These are phyloP conservation scores for Zelopaecilomyces penicillatus DNA, from an alignment of 2,329 filamentous ascomycete genomes.

Conservation along the genomic window DNA sequence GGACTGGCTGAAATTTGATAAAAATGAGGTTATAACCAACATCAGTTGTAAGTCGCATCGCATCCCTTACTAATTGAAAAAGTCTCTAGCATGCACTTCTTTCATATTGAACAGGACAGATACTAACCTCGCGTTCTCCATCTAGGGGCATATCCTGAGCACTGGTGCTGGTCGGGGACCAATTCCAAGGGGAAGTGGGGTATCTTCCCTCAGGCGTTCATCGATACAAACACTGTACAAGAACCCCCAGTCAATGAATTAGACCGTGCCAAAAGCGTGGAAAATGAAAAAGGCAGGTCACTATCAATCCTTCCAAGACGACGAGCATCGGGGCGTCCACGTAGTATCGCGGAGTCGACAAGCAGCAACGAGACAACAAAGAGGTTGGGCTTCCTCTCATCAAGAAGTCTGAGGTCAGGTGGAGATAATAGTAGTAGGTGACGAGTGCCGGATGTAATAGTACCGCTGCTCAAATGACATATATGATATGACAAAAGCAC, in stretches of 20 bases:
- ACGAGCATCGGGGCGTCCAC: conserved; percentile 20
- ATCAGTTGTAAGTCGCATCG: conserved; percentile 41
- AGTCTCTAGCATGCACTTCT: not conserved
- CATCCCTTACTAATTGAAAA: not conserved
- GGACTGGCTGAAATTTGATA: conserved; percentile 53
- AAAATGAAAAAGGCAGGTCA: conserved; percentile 26
- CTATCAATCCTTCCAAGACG: conserved; percentile 26
- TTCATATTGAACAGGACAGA: not conserved
- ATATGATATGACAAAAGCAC: no score
- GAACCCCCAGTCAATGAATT: conserved; percentile 22
- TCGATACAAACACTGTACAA: conserved; percentile 37
- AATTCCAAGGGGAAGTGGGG: conserved; percentile 45
- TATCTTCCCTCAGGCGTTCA: conserved; percentile 42
- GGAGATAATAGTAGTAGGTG: no score
- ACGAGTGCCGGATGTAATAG: no score
- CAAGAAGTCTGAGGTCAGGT: conserved; percentile 6
- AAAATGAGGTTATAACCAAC: conserved; percentile 58
- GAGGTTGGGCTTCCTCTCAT: conserved; percentile 6
- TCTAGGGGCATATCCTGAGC: conserved; percentile 36
- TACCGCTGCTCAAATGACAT: no score
- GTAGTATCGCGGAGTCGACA: conserved; percentile 25
- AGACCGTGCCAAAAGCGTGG: conserved; percentile 22
- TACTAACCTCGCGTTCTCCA: conserved; percentile 2
- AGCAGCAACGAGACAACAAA: conserved; percentile 21
- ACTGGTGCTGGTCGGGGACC: conserved; percentile 50